Evolutionary conservation across 768 basidiomycete genomes (phyloP).

Genomic region (Clavulina sp.): DNA sequence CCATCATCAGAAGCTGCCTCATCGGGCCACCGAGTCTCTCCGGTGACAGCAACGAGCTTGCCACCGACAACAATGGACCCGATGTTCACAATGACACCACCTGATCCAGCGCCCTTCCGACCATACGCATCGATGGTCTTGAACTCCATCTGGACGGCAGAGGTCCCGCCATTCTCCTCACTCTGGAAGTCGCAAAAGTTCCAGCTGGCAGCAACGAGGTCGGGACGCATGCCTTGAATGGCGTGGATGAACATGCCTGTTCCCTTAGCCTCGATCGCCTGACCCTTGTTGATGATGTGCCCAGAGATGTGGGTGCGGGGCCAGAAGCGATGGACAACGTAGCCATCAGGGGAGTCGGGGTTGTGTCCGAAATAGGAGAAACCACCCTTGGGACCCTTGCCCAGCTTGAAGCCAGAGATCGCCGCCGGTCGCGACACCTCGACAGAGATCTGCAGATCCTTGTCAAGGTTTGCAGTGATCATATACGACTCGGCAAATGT

Average conservation of each 20-base stretch:
- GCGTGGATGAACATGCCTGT: constrained; percentile 84
- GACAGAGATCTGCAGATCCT: constrained; percentile 66
- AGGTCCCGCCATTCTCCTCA: constrained; percentile 47
- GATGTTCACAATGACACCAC: constrained; percentile 68
- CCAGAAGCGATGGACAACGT: constrained; percentile 86
- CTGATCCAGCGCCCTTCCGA: constrained; percentile 59
- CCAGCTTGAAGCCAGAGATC: constrained; percentile 82
- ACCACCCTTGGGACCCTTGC: constrained; percentile 74
- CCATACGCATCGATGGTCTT: constrained; percentile 70
- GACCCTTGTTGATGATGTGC: constrained; percentile 46
- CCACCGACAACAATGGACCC: constrained; percentile 70
- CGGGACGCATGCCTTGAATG: constrained; percentile 96
- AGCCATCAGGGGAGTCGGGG: constrained; percentile 51
- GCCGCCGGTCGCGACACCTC: constrained; percentile 48
- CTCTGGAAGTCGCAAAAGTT: constrained; percentile 92
- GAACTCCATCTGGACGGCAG: constrained; percentile 92
- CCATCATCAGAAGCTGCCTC: constrained; percentile 29
- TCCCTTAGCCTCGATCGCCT: constrained; percentile 38
- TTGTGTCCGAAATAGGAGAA: constrained; percentile 74
- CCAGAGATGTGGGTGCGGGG: constrained; percentile 50
- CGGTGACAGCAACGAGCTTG: constrained; percentile 58
- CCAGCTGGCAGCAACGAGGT: constrained; percentile 84
- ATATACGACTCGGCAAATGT: constrained; percentile 53
- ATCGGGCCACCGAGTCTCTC: constrained; percentile 60
- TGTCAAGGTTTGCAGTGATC: constrained; percentile 60